Evolutionary conservation across 139 green algal genomes (phyloP), one percentile per base, ranked within the genome.

Genomic region (Tetradesmus lagerheimii): DNA sequence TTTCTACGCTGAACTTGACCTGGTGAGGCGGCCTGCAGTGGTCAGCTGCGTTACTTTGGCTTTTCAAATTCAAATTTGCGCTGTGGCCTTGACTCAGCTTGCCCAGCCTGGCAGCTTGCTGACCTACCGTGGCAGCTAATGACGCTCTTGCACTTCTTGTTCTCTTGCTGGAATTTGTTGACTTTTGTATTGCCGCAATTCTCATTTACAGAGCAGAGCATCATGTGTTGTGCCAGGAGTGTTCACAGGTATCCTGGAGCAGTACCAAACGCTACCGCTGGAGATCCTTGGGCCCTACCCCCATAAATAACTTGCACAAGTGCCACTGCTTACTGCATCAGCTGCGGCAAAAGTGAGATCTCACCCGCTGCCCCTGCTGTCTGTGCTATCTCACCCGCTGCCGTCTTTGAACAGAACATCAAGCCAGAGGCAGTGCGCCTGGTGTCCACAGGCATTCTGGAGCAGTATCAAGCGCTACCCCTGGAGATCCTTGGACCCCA

Each of bases 1-100:
- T 25, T 34, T 88, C 29, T 91, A 87, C 64, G n/a, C 31, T 1
- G 64, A 88, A 45, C 25, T 88, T 5, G 87, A 90, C 53, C 16
- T 67, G 66, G 87, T 90, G 78, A 34, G 86, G 43, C 43, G 9
- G 43, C n/a, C n/a, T n/a, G n/a, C 6, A 15, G 43, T 50, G 43
- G 6, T 9, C 9, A 15, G 6, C 43, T 50, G 43, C 43, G 9
- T 50, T 50, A 9, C 43, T 50, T 5, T 50, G 43, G 43, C 6
- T 50, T 50, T 5, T 50, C n/a, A n/a, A n/a, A n/a, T n/a, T n/a
- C n/a, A n/a, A n/a, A n/a, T n/a, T n/a, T n/a, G n/a, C n/a, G n/a
- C n/a, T n/a, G n/a, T n/a, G n/a, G n/a, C n/a, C n/a, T n/a, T n/a
- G n/a, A n/a, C n/a, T n/a, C n/a, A 39, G 67, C 53, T n/a, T n/a